Conservation (phyloP, 441 rosid species). For the Croton laevigatus region DNA sequence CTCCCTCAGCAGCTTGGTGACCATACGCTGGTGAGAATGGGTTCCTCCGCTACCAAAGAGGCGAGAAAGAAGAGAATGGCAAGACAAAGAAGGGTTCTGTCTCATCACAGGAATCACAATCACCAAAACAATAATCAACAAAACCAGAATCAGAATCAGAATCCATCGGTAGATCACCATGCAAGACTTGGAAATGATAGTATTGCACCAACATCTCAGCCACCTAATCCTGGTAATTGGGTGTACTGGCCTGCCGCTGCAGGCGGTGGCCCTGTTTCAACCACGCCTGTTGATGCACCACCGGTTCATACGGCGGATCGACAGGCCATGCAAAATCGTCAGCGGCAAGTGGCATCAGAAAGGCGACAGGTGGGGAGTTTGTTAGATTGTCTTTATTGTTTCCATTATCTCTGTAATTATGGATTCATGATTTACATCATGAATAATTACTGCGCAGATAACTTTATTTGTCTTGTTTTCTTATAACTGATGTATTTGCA, state of each 20-base stretch:
- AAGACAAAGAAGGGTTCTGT: slow-evolving; percentile 67
- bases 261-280: slow-evolving; percentile 12
- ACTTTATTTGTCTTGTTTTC: background rate
- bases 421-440: background rate
- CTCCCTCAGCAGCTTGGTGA: slow-evolving; percentile 43
- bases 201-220: slow-evolving; percentile 26
- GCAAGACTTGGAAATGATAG: slow-evolving; percentile 44
- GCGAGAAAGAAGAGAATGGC: slow-evolving; percentile 98
- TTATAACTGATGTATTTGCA: too few species aligned
- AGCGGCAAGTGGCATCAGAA: slow-evolving; percentile 49
- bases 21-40: slow-evolving; percentile 38
- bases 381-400: background rate
- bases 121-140: slow-evolving; percentile 35
- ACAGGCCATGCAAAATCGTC: slow-evolving; percentile 37
- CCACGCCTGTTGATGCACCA: slow-evolving; percentile 27
- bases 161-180: slow-evolving; percentile 37
- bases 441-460: too few species aligned
- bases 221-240: slow-evolving; percentile 45
- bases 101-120: slow-evolving; percentile 50
- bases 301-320: slow-evolving; percentile 25
- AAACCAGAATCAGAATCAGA: slow-evolving; percentile 23
- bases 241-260: slow-evolving; percentile 51
- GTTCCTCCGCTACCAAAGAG: slow-evolving; percentile 81
- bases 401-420: background rate
- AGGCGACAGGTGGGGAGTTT: slow-evolving; percentile 54